Percentiles rank a stretch among this genome's conserved stretches.
Evolutionary conservation across 208 protist species (phyloP).

Genomic region (Trypanosoma caninum): DNA sequence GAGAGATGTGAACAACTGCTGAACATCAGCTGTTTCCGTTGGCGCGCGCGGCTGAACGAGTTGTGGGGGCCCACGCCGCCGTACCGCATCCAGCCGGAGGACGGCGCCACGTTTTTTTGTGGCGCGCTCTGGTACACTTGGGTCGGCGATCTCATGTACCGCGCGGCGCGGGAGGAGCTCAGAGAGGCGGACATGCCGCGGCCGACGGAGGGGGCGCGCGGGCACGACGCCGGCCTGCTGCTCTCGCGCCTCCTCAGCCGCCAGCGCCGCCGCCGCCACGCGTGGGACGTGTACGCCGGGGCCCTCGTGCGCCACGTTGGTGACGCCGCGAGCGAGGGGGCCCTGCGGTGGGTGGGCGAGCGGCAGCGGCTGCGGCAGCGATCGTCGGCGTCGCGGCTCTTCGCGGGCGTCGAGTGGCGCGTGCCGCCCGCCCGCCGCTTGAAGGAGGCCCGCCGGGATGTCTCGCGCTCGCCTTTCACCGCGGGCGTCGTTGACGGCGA

Average conservation of each 20-base stretch:
- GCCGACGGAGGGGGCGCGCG: slow-evolving; percentile 14
- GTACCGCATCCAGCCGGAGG: slow-evolving; percentile 27
- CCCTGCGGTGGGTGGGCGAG: slow-evolving; percentile 58
- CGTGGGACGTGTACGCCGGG: slow-evolving; percentile 38
- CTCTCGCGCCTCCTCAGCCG: slow-evolving; percentile 24
- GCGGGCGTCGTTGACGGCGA: slow-evolving; percentile 60
- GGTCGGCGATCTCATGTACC: slow-evolving; percentile 28
- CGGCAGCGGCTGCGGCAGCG: slow-evolving; percentile 49
- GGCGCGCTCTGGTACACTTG: slow-evolving; percentile 35
- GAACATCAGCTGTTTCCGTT: neutral
- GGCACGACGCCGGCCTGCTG: slow-evolving; percentile 22
- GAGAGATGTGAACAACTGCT: neutral
- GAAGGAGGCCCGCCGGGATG: slow-evolving; percentile 1
- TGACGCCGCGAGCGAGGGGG: slow-evolving; percentile 15
- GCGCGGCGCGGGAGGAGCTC: slow-evolving; percentile 31
- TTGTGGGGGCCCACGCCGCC: slow-evolving; percentile 25
- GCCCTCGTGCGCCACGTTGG: slow-evolving; percentile 17
- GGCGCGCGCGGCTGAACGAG: neutral
- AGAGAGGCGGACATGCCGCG: slow-evolving; percentile 25
- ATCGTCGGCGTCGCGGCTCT: slow-evolving; percentile 30
- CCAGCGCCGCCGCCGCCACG: slow-evolving; percentile 28
- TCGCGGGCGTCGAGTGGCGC: slow-evolving; percentile 69
- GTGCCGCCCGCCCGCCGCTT: slow-evolving; percentile 20
- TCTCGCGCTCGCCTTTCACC: neutral
- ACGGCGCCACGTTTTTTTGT: slow-evolving; percentile 12